These are phyloP conservation scores for Sporothrix pseudoabietina DNA, from an alignment of 2,329 filamentous ascomycete genomes.

Conservation along the genomic window DNA sequence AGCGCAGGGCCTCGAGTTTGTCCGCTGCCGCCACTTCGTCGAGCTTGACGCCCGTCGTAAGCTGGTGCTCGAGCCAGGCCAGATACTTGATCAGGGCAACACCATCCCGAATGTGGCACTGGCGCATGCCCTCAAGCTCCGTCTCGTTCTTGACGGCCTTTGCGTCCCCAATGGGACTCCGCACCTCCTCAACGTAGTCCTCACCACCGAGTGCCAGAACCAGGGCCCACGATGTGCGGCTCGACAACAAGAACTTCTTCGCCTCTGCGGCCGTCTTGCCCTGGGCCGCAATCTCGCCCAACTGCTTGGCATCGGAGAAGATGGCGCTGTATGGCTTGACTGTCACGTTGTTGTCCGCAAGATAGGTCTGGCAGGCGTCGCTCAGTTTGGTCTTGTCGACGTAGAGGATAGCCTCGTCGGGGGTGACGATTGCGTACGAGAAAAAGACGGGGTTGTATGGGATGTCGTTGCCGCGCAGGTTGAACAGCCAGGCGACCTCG, in stretches of 20 bases:
- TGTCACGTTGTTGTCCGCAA: constrained; percentile 68
- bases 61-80: constrained; percentile 91
- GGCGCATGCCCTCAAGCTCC: constrained; percentile 88
- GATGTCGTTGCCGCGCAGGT: constrained; percentile 90
- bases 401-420: constrained; percentile 75
- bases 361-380: constrained; percentile 66
- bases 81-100: constrained; percentile 91
- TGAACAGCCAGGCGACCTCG: constrained; percentile 98
- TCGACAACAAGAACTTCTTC: constrained; percentile 82
- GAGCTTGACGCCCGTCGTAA: constrained; percentile 71
- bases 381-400: constrained; percentile 78
- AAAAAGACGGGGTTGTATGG: constrained; percentile 99
- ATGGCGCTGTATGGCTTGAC: constrained; percentile 82
- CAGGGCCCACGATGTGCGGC: constrained; percentile 88
- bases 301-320: constrained; percentile 71
- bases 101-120: constrained; percentile 91
- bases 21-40: constrained; percentile 93
- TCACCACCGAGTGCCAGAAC: constrained; percentile 84
- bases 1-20: constrained; percentile 77
- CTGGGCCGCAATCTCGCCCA: constrained; percentile 49
- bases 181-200: constrained; percentile 77
- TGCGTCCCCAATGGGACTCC: constrained; percentile 84
- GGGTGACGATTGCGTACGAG: constrained; percentile 88
- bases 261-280: constrained; percentile 39
- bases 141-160: constrained; percentile 94